Percentiles rank a stretch among this genome's conserved stretches.
These are phyloP conservation scores for Vigna reflexopilosa DNA, from an alignment of 306 rosid genomes.

Conservation along the genomic window DNA sequence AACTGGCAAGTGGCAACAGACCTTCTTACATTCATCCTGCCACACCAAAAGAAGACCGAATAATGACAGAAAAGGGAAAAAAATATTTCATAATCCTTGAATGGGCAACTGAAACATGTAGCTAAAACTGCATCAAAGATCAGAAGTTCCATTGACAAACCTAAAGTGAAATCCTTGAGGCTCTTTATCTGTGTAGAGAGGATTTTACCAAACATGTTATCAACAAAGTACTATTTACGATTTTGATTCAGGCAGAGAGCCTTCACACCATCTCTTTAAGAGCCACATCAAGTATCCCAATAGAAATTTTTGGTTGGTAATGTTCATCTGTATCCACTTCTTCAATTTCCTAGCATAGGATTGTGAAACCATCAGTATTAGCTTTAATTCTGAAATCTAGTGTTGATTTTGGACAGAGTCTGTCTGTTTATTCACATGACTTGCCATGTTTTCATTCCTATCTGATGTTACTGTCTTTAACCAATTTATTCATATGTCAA, in stretches of 20 bases:
- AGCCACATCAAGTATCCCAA: slow-evolving; percentile 61
- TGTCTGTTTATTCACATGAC: not conserved
- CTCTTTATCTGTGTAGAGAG: not conserved
- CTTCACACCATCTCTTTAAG: slow-evolving; percentile 61
- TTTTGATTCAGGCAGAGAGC: slow-evolving; percentile 6
- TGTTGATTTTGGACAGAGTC: not conserved
- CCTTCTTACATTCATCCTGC: slow-evolving; percentile 2
- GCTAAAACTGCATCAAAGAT: slow-evolving; percentile 21
- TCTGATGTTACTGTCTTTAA: not conserved
- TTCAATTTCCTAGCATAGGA: slow-evolving; percentile 57
- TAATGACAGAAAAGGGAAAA: not conserved
- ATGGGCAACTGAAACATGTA: not conserved
- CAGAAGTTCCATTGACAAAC: not conserved
- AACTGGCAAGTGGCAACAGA: not conserved
- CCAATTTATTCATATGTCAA: not conserved
- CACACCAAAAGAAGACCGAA: not conserved
- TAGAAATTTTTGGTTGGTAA: slow-evolving; percentile 68
- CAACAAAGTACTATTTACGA: not conserved
- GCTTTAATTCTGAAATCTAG: not conserved
- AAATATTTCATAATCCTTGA: not conserved
- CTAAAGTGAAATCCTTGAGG: not conserved
- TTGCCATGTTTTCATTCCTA: not conserved
- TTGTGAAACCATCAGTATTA: slow-evolving; percentile 26
- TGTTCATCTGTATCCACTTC: slow-evolving; percentile 90
- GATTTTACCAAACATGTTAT: slow-evolving; percentile 15